Conservation (phyloP, 371 early-diverging fungal species). For the Mortierella sp. region DNA sequence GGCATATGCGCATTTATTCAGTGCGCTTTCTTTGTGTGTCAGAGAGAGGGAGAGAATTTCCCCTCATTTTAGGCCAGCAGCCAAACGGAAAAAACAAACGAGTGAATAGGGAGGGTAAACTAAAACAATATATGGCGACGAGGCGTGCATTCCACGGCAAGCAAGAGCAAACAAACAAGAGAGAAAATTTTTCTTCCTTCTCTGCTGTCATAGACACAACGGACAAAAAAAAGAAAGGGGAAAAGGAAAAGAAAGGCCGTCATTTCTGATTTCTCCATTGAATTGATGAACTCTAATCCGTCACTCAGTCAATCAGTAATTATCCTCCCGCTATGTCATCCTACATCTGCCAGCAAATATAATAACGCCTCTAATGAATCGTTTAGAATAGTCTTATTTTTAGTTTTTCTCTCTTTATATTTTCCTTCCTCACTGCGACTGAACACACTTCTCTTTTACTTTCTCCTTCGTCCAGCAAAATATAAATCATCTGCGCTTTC, state of each 20-base stretch:
- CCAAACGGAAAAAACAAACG: background rate
- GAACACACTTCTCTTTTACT: background rate
- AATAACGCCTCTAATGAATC: too few relatives aligned
- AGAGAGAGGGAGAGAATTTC: background rate
- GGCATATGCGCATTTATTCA: conserved; percentile 2
- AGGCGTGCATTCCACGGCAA: conserved; percentile 4
- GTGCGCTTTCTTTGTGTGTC: background rate
- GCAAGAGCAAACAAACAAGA: background rate
- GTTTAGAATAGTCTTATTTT: too few relatives aligned
- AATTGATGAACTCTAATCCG: too few relatives aligned
- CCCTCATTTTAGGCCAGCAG: background rate
- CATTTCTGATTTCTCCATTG: background rate
- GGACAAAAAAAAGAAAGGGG: background rate
- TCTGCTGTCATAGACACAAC: background rate
- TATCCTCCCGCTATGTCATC: too few relatives aligned
- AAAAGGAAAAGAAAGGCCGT: background rate
- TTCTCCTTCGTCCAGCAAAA: background rate
- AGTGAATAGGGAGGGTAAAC: background rate
- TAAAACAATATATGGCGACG: background rate
- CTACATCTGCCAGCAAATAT: too few relatives aligned
- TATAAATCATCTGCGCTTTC: background rate
- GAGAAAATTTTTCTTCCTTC: background rate
- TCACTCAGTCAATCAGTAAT: too few relatives aligned
- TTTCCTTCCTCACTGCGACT: background rate
- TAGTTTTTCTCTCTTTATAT: too few relatives aligned